A percentile compares a stretch with the other conserved stretches of the same genome.
Evolutionary conservation across 1,284 basidiomycete genomes (phyloP).

Genomic region (Ustilago lituana): DNA sequence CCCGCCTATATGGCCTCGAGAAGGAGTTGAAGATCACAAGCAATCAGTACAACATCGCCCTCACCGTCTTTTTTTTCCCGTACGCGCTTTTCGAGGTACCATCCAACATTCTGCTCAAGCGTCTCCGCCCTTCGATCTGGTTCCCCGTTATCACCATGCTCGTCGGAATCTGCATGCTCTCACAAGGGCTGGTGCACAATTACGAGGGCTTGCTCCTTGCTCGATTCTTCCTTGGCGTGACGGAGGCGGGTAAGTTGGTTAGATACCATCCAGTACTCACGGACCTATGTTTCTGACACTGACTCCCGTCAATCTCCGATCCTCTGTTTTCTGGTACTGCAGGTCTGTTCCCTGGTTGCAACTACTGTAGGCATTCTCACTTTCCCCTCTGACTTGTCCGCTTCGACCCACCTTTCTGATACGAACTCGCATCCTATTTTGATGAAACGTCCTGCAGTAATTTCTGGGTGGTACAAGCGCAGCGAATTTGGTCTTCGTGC

Average conservation of each 20-base stretch:
- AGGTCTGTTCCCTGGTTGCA: slow-evolving; percentile 68
- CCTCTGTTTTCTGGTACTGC: too few relatives aligned
- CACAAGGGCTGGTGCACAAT: slow-evolving; percentile 76
- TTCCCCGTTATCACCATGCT: slow-evolving; percentile 69
- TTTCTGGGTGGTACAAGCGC: slow-evolving; percentile 69
- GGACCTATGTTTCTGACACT: neutral
- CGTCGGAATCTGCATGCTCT: slow-evolving; percentile 75
- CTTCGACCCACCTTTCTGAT: neutral
- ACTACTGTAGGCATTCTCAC: too few relatives aligned
- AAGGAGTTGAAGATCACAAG: slow-evolving; percentile 31
- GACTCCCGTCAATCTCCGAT: neutral
- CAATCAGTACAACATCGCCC: slow-evolving; percentile 35
- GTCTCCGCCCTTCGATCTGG: slow-evolving; percentile 76
- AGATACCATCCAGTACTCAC: too few relatives aligned
- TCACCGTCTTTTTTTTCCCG: slow-evolving; percentile 56
- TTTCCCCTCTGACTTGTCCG: too few relatives aligned
- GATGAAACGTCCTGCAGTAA: slow-evolving; percentile 62
- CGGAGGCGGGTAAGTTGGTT: too few relatives aligned
- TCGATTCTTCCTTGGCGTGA: slow-evolving; percentile 36
- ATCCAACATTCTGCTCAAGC: slow-evolving; percentile 72
- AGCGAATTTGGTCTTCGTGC: slow-evolving; percentile 40
- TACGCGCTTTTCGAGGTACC: slow-evolving; percentile 52
- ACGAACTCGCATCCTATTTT: neutral
- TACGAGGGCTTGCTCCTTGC: slow-evolving; percentile 74
- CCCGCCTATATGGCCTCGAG: slow-evolving; percentile 45